Evolutionary conservation across 2,329 filamentous ascomycete genomes (phyloP), one percentile per base, ranked within the genome.

Genomic region (Fusarium succisae): DNA sequence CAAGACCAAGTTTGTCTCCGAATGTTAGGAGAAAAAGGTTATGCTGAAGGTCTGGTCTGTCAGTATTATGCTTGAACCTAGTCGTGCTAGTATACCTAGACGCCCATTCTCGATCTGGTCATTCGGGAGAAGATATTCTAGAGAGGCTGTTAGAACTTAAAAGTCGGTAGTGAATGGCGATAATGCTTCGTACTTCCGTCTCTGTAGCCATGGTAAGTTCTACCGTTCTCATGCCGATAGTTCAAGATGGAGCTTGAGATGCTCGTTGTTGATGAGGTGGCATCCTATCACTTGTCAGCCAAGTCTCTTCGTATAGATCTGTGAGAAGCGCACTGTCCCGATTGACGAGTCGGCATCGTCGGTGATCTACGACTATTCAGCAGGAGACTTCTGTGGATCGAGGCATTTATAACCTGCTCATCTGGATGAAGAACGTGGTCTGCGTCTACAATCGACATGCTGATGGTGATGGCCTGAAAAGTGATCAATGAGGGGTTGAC

Each of bases 201-300:
- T 22, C 44, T 59, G 17, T 59, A 70, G 9, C 56, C 1, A 20
- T 70, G 69, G 14, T 72, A 70, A 0, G 69, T 70, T 44, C 69
- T 66, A 9, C 69, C 69, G 15, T 72, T 72, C 22, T 72, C 69
- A 3, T 20, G 45, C 0, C 61, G 57, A 24, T 47, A 57, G 17
- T 45, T 35, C 2, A 26, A 13, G 3, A 57, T 35, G 5, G 54
- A 57, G 3, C 54, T 57, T 8, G 54, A 57, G 14, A 57, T 57
- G 18, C 39, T 57, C 6, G 54, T 35, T n/a, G 54, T 57, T 45
- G 54, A 47, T n/a, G 39, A 57, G 2, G 28, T 7, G n/a, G 30
- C 9, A 32, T 57, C 54, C 54, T 57, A 1, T 8, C 17, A 6
- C 6, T 1, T 30, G 20, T 56, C 12, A 43, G 8, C 0, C 6